phyloP scores from a whole-genome alignment of 2,329 filamentous ascomycete species.

The Pestalotiopsis fici region DNA sequence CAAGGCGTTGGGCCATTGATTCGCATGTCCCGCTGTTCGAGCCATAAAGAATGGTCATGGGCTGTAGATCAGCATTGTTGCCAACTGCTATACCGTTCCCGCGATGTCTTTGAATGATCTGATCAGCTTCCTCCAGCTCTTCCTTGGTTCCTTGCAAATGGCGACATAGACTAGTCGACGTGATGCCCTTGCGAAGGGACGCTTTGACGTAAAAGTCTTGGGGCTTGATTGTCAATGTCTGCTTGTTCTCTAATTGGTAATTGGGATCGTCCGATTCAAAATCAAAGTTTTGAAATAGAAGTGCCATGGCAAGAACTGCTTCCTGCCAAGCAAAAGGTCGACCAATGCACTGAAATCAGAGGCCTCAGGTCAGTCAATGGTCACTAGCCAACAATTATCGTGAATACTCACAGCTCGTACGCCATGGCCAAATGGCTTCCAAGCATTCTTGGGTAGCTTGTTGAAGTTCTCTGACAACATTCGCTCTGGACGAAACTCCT shows the following conservation, averaged over 20 bases:
- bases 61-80: not conserved
- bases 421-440: conserved; percentile 58
- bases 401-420: conserved; percentile 33
- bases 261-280: conserved; percentile 62
- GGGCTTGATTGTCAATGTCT: conserved; percentile 11
- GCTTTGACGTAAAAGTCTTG: conserved; percentile 49
- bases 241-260: conserved; percentile 41
- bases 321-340: conserved; percentile 58
- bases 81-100: not conserved
- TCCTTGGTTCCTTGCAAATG: conserved; percentile 11
- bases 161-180: conserved; percentile 26
- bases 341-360: conserved; percentile 44
- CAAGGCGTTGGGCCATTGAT: conserved; percentile 64
- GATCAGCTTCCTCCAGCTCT: conserved; percentile 7
- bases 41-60: conserved; percentile 69
- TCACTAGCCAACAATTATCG: not conserved
- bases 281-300: conserved; percentile 72
- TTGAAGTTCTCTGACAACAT: conserved; percentile 57
- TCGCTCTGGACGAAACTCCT: conserved; percentile 60
- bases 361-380: not conserved
- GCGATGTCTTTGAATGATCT: conserved; percentile 31
- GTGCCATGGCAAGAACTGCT: conserved; percentile 46
- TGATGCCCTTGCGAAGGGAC: conserved; percentile 45
- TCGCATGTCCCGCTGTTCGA: conserved; percentile 78
- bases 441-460: conserved; percentile 29